Evolutionary conservation across 495 filamentous ascomycete species (phyloP), one percentile per base, ranked within the genome.

Genomic region (Chaetomidium leptoderma): DNA sequence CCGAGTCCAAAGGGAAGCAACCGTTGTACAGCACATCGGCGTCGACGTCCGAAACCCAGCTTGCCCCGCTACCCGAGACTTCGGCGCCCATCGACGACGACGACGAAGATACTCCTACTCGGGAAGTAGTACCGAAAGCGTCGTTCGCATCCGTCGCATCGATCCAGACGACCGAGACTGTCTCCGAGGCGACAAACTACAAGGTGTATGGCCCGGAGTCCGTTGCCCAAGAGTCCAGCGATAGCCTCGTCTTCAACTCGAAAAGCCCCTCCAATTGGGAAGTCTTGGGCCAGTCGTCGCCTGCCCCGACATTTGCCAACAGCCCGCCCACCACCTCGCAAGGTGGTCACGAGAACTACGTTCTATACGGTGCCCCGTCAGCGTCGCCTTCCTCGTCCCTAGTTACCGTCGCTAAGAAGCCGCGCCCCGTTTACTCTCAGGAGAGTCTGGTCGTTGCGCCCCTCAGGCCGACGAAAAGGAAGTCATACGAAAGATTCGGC

Each of bases 401-500:
- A 8, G 60, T 47, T 35, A 59, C 64, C 52, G 57, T 70, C 39
- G 26, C 58, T 16, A 69, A 58, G 9, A 63, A 66, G 23, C 57
- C 64, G 2, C 69, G 70, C 7, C 66, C 70, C n/a, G 70, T 68
- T 33, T 81, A 82, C 66, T 83, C 80, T 6, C 78, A 78, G 51
- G 79, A 82, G 55, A 82, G 79, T 46, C 70, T 83, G 29, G 59
- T 75, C 9, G 75, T 83, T n/a, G 74, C 77, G 14, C 78, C 80
- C 4, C 62, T 83, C 13, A 65, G 73, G 30, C 70, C 73, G 10
- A 61, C 69, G 59, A 72, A 74, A 65, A 71, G 67, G 60, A 66
- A 58, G 19, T 77, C 77, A n/a, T 69, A 72, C 53, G 78, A 81
- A 47, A 72, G 63, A 24, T 62, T 77, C 24, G 73, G 76, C 9